Base-by-base conservation (phyloP, 2,329 filamentous ascomycete species). In the Hymenoscyphus occultus region DNA sequence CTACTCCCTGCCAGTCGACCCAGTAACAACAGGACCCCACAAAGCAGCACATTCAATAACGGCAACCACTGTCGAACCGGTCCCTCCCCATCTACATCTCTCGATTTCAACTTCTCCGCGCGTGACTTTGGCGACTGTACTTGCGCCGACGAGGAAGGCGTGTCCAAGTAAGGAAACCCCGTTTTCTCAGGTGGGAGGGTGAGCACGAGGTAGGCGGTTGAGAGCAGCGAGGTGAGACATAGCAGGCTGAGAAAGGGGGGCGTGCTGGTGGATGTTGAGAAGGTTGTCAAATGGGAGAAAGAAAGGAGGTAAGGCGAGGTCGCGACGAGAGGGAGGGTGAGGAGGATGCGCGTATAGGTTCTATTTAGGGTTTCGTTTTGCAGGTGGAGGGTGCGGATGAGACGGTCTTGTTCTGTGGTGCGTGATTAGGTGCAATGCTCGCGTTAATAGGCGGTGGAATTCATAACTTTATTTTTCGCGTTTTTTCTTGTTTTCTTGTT, bases 201-300 rank as follows among this genome's bases (percentile, higher is more conserved):
- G 69, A 83, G 80, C 0, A 92, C 78, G 1, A 87, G 81, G 74
- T 85, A 91, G 0, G 84, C 82, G 3, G 87, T 90, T 2, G 83
- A 83, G 19, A 82, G 78, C 19, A 93, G 82, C 31, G 86, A 90
- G 0, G 85, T 82, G n/a, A 91, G 79, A 56, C 83, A 81, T 2
- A 91, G 80, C 5, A 90, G 68, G 6, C 86, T 74, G 16, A 79
- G 67, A 12, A 75, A 31, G 16, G 31, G 40, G 72, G 39, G 65
- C 51, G 5, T 77, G 67, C 68, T 73, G 57, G 69, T 77, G 70
- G 10, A 71, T 64, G 68, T 31, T 0, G n/a, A 59, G 54, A 83
- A 72, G 31, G 88, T 76, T 10, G 78, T 76, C 10, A 51, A 19
- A 9, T 19, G 16, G 1, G n/a, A 22, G 45, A 51, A 51, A 10